Conservation (phyloP, 2,329 filamentous ascomycete species). For the Paecilomyces formosus region DNA sequence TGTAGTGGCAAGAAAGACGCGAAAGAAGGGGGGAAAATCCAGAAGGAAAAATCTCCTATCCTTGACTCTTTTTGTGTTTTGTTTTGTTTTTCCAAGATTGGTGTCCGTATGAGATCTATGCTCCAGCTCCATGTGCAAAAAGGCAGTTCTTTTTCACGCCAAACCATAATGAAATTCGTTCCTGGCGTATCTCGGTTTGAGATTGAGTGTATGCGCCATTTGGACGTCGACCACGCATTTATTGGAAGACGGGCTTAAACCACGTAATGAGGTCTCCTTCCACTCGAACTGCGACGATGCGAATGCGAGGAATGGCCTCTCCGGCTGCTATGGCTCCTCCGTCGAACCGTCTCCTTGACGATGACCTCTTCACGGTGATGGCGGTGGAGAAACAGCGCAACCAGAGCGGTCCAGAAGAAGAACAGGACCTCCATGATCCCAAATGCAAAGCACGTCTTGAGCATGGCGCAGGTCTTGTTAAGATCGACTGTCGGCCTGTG, state of each 20-base stretch:
- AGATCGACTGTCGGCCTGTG: constrained; percentile 46
- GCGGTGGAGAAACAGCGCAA: constrained; percentile 49
- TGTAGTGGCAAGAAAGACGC: background rate
- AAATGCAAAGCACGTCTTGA: constrained; percentile 84
- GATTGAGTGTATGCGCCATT: background rate
- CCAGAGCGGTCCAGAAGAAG: constrained; percentile 68
- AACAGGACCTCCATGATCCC: constrained; percentile 81
- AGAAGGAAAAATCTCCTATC: background rate
- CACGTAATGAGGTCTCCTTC: constrained; percentile 6
- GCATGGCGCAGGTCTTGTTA: constrained; percentile 79
- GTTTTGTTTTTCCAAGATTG: too few relatives aligned
- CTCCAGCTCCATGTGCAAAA: background rate
- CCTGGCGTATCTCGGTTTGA: background rate
- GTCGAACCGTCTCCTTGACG: constrained; percentile 32
- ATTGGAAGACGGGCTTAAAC: constrained; percentile 1
- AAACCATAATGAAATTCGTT: background rate
- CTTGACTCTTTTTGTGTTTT: background rate
- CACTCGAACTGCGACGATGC: constrained; percentile 7
- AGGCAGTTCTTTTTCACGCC: background rate
- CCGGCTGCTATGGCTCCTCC: constrained; percentile 28
- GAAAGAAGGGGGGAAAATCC: background rate
- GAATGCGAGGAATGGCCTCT: constrained; percentile 18
- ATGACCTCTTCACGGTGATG: constrained; percentile 21
- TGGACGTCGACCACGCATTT: background rate
- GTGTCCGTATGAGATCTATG: background rate